Conservation (phyloP, 148 eudicot species). For the Nepenthes mirabilis region DNA sequence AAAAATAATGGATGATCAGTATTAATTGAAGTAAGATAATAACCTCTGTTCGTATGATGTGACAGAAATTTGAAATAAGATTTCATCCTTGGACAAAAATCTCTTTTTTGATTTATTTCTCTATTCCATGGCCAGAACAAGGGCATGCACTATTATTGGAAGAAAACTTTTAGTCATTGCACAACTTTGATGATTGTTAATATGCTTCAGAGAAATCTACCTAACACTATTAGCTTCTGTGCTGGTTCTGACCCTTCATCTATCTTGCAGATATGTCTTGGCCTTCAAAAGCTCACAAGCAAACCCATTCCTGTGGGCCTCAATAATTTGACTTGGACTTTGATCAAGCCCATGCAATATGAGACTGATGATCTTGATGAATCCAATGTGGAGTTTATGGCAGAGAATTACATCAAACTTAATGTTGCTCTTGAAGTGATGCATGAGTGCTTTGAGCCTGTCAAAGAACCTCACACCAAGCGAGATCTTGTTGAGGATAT, state of each 20-base stretch:
- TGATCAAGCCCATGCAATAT: constrained; percentile 36
- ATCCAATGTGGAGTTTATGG: constrained; percentile 16
- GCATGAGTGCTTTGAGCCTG: constrained; percentile 91
- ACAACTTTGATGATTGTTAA: too few species aligned
- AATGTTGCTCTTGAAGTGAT: constrained; percentile 70
- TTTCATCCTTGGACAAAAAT: too few species aligned
- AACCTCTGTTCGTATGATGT: too few species aligned
- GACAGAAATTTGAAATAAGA: too few species aligned
- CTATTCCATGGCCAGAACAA: too few species aligned
- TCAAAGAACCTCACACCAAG: constrained; percentile 56
- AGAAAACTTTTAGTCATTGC: too few species aligned
- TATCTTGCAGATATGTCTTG: constrained; percentile 47
- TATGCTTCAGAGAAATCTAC: background rate
- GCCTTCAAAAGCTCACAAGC: constrained; percentile 55
- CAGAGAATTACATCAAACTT: constrained; percentile 54
- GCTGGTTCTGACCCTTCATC: constrained; percentile 4
- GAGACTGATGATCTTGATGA: constrained; percentile 17
- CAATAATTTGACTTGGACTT: constrained; percentile 58
- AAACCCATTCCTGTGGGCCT: constrained; percentile 48
- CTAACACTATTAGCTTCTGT: background rate
- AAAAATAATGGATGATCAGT: too few species aligned
- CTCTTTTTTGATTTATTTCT: too few species aligned
- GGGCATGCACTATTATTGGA: too few species aligned
- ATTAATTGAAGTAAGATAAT: too few species aligned
- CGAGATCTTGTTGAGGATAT: constrained; percentile 82